phyloP scores from a whole-genome alignment of 208 protist genomes.

The Acanthamoeba culbertsoni region DNA sequence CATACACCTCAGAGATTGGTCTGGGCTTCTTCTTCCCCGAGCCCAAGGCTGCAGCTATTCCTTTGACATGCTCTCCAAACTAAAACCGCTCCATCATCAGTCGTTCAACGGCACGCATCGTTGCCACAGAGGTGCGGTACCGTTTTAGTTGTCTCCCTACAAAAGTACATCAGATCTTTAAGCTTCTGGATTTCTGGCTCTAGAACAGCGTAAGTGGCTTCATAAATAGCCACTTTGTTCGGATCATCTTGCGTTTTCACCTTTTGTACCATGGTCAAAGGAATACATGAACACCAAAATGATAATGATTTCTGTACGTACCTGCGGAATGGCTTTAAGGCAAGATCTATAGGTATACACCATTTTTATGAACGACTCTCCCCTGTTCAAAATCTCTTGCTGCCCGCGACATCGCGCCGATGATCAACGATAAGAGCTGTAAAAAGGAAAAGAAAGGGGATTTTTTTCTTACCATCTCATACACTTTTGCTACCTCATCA shows the following conservation, averaged over 20 bases:
- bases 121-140: background rate
- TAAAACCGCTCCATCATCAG: background rate
- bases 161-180: slow-evolving; percentile 71
- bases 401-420: background rate
- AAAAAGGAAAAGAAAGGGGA: background rate
- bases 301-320: background rate
- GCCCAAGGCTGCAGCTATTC: background rate
- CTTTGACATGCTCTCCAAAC: slow-evolving; percentile 71
- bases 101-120: background rate
- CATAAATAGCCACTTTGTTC: slow-evolving; percentile 80
- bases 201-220: slow-evolving; percentile 75
- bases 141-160: background rate
- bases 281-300: background rate
- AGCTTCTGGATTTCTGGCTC: slow-evolving; percentile 81
- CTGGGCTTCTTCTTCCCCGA: slow-evolving; percentile 65
- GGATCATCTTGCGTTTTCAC: slow-evolving; percentile 75
- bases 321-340: slow-evolving; percentile 69
- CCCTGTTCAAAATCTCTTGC: slow-evolving; percentile 67
- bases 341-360: slow-evolving; percentile 78
- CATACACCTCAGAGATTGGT: background rate
- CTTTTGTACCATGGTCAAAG: background rate
- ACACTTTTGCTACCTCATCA: background rate
- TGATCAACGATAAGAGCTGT: background rate
- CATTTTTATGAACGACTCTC: slow-evolving; percentile 77
- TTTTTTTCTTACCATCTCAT: background rate